Base-by-base conservation (phyloP, 1,284 basidiomycete genomes). In the Gymnopus androsaceus region DNA sequence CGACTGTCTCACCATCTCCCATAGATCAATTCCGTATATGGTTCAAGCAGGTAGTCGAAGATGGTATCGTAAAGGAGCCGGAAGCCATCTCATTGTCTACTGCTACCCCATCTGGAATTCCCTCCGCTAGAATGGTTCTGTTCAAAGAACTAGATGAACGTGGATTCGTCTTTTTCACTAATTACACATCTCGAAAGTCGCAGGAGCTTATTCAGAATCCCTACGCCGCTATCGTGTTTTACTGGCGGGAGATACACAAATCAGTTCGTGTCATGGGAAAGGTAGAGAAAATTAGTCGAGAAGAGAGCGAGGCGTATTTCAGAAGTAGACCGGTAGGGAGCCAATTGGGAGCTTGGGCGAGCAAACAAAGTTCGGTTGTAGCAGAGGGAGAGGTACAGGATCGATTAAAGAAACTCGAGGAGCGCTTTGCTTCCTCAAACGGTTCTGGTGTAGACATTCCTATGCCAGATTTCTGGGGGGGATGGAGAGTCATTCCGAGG, bases 161-260 rank as follows among this genome's bases (percentile, higher is more conserved):
- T 49, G 95, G 95, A 34, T 98, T 99, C 74, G 83, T 96, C 54
- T 98, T 98, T 75, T 99, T 85, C 80, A 96, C 95, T 34, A 99
- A 99, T 76, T 99, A 99, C 77, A 82, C 82, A 34, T 96, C 94
- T 17, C 84, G 95, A 60, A 99, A 99, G 74, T 93, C 91, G 2
- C 69, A 74, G 33, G 97, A 98, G 71, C 78, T 99, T 42, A 60
- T 71, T 2, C 79, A 74, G 38, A 95, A 94, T 66, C 89, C 91
- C 0, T 79, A 87, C 65, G 94, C 90, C 0, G 85, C 92, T 2
- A 75, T 96, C 21, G 86, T 88, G 5, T 92, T 98, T 67, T 98
- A 96, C 76, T 99, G 96, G 97, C 78, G 85, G 51, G 92, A 94
- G 67, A 77, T 94, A 19, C 84, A 88, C 59, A 81, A 87, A 51